phyloP scores from a whole-genome alignment of 1,139 yeast species.

The Zhuliangozyma parablackwelliae region DNA sequence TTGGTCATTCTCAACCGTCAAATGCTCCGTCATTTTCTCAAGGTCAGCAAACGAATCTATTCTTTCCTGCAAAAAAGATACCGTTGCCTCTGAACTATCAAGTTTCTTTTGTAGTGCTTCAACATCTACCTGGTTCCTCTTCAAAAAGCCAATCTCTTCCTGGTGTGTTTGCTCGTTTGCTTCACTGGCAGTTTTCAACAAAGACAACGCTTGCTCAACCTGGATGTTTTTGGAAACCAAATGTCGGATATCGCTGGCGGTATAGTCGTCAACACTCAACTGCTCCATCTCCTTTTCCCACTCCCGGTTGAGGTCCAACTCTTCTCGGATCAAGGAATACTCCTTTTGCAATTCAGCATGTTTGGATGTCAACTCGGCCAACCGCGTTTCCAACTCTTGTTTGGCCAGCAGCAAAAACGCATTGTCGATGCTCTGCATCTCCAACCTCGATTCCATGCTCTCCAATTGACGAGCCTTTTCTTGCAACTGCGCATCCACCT shows the following conservation, averaged over 20 bases:
- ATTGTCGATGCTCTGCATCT: slow-evolving; percentile 50
- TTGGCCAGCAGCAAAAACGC: slow-evolving; percentile 46
- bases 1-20: slow-evolving; percentile 52
- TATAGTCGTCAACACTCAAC: slow-evolving; percentile 12
- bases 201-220: slow-evolving; percentile 35
- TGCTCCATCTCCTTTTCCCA: slow-evolving; percentile 31
- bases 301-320: slow-evolving; percentile 38
- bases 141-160: slow-evolving; percentile 22
- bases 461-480: slow-evolving; percentile 3
- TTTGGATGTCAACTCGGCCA: slow-evolving; percentile 27
- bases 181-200: slow-evolving; percentile 32
- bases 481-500: slow-evolving; percentile 16
- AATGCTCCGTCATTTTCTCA: slow-evolving; percentile 48
- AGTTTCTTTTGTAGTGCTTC: slow-evolving; percentile 13
- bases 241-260: slow-evolving; percentile 16
- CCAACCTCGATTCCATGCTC: slow-evolving; percentile 38
- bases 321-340: slow-evolving; percentile 41
- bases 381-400: slow-evolving; percentile 25
- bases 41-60: slow-evolving; percentile 41
- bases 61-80: slow-evolving; percentile 41
- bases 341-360: slow-evolving; percentile 39
- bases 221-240: slow-evolving; percentile 26
- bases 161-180: slow-evolving; percentile 20
- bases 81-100: slow-evolving; percentile 33
- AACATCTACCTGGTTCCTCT: slow-evolving; percentile 11